Conservation (phyloP, 306 rosid genomes). For the Corylus avellana region DNA sequence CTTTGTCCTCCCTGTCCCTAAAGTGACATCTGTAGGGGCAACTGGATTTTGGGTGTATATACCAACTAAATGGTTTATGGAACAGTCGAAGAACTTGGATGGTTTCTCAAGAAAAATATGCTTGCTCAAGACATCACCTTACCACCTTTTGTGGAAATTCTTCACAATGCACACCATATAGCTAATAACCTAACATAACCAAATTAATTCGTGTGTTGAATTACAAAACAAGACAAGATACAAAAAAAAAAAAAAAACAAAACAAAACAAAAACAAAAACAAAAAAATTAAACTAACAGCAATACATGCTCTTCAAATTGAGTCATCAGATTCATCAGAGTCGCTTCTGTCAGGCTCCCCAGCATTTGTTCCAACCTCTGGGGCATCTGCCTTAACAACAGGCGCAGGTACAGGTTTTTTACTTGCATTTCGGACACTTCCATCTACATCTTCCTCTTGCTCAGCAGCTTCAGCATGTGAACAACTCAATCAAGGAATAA, state of each 20-base stretch:
- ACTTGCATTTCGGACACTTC: conserved; percentile 42
- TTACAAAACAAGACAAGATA: background rate
- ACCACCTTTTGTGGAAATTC: background rate
- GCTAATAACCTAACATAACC: background rate
- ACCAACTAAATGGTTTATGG: too few species aligned
- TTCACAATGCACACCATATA: background rate
- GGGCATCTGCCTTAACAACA: conserved; percentile 55
- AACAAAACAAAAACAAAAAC: background rate
- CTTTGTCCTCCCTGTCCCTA: too few species aligned
- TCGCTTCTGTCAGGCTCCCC: conserved; percentile 85
- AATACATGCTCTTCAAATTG: conserved; percentile 47
- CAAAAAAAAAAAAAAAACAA: background rate
- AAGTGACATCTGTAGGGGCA: too few species aligned
- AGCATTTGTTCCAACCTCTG: conserved; percentile 56
- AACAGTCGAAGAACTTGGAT: background rate
- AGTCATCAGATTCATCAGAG: conserved; percentile 83
- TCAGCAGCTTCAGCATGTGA: conserved; percentile 77
- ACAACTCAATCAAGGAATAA: conserved; percentile 59
- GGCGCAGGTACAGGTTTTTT: conserved; percentile 60
- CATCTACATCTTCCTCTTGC: conserved; percentile 68
- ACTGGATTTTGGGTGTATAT: too few species aligned
- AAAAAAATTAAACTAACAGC: conserved; percentile 7
- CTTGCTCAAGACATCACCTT: background rate
- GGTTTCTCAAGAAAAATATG: background rate
- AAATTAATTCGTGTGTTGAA: background rate